These are phyloP conservation scores for Sporisorium exsertum DNA, from an alignment of 1,284 basidiomycete genomes.

Conservation along the genomic window DNA sequence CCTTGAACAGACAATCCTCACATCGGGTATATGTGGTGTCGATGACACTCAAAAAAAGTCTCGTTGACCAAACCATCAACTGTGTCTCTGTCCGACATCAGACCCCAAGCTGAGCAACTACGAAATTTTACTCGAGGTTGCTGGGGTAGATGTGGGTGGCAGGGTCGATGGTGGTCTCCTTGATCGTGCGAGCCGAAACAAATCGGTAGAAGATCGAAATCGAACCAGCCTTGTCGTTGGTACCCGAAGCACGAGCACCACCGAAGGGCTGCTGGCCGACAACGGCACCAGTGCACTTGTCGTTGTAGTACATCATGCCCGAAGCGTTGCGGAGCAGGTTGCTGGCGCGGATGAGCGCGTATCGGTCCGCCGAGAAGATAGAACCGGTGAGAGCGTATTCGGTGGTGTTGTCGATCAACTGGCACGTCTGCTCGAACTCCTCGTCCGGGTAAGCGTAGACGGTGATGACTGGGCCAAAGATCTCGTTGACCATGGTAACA, in stretches of 20 bases:
- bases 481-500: conserved; percentile 92
- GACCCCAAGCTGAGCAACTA: conserved; percentile 8
- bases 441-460: conserved; percentile 72
- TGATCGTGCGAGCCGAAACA: conserved; percentile 86
- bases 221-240: conserved; percentile 97
- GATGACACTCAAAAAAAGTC: neutral
- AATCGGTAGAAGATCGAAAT: conserved; percentile 78
- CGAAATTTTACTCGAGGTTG: conserved; percentile 56
- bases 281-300: conserved; percentile 84
- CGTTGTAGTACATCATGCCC: conserved; percentile 70
- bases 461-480: conserved; percentile 96
- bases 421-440: conserved; percentile 85
- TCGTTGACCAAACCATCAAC: neutral
- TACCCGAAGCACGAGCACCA: conserved; percentile 90
- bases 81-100: neutral
- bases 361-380: conserved; percentile 67
- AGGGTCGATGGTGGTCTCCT: conserved; percentile 78
- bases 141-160: conserved; percentile 62
- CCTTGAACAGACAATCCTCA: neutral
- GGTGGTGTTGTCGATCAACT: conserved; percentile 87
- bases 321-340: conserved; percentile 67
- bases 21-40: conserved; percentile 16
- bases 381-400: conserved; percentile 79
- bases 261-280: conserved; percentile 91
- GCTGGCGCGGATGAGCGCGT: conserved; percentile 62